A percentile compares a stretch with the other conserved stretches of the same genome.
These are phyloP conservation scores for Acacia pycnantha DNA, from an alignment of 331 rosid species.

Conservation along the genomic window DNA sequence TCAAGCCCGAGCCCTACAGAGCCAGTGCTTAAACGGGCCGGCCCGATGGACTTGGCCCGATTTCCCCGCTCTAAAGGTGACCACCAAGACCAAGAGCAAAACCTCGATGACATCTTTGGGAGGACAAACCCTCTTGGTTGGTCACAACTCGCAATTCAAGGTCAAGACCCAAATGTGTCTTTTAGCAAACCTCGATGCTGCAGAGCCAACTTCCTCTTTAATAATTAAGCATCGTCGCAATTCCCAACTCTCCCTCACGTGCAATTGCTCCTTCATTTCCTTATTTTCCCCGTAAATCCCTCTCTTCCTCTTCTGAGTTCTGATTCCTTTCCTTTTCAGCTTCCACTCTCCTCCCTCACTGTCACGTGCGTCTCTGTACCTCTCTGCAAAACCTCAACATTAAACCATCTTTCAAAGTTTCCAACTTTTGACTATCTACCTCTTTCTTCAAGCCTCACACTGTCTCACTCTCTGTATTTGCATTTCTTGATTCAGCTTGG, in stretches of 20 bases:
- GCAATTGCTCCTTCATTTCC: conserved; percentile 4
- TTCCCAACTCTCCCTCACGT: background rate
- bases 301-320: background rate
- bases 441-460: background rate
- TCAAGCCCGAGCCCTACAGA: too few relatives aligned
- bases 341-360: conserved; percentile 24
- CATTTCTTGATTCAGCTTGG: background rate
- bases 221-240: background rate
- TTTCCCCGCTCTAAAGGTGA: too few relatives aligned
- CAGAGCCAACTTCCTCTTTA: conserved; percentile 6
- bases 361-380: conserved; percentile 37
- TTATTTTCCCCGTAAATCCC: background rate
- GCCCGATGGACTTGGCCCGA: too few relatives aligned
- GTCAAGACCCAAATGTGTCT: background rate
- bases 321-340: background rate
- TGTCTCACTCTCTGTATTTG: background rate
- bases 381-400: background rate
- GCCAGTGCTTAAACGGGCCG: too few relatives aligned
- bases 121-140: background rate
- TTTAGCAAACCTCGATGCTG: background rate
- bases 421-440: background rate
- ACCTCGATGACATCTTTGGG: background rate
- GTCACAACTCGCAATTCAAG: background rate
- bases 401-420: conserved; percentile 25
- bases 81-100: background rate